Evolutionary conservation across 805 yeast species (phyloP), one percentile per base, ranked within the genome.

Genomic region (Starmerella geochares): DNA sequence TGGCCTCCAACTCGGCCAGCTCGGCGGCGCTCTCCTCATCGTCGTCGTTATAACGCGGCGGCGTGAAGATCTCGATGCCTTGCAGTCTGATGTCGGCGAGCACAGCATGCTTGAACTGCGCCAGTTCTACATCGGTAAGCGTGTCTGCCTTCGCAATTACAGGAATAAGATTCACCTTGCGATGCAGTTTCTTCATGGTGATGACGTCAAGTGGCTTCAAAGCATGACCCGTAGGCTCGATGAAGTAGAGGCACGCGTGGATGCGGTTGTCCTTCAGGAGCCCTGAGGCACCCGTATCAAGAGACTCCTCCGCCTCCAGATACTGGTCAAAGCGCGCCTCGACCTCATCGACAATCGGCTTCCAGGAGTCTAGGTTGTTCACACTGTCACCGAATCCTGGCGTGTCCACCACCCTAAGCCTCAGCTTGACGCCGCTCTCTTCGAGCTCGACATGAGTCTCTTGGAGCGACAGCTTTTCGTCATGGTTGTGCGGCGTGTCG

Each of bases 181-280:
- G 81, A 70, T 86, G 94, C 55, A 92, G 78, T 64, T 79, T 78
- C 64, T 81, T 81, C 86, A 92, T 85, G 59, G 88, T 84, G 57
- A 77, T 81, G 58, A 92, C 79, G 67, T 92, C 98, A 61, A 92
- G 74, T 17, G 96, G 81, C 65, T 81, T 84, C 65, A 92, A 75
- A 38, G 85, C 79, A 69, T 92, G 98, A 54, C 96, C 97, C 23
- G 96, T 88, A 59, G 98, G 98, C 69, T 90, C 96, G 62, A 92
- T 84, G 61, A 92, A 90, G 69, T 88, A 92, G 55, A 92, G 70
- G 65, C 87, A 79, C 29, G 96, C 97, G 67, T 92, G 98, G 52
- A 92, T 78, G 63, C 98, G 80, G 62, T 81, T 77, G 68, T 92
- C 98, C 51, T 70, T 74, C 55, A 81, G 74, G 10, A 47, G 31